Percentiles rank a stretch among this genome's conserved stretches.
Conservation (phyloP, 2,329 filamentous ascomycete genomes). For the Calonectria ilicicola region DNA sequence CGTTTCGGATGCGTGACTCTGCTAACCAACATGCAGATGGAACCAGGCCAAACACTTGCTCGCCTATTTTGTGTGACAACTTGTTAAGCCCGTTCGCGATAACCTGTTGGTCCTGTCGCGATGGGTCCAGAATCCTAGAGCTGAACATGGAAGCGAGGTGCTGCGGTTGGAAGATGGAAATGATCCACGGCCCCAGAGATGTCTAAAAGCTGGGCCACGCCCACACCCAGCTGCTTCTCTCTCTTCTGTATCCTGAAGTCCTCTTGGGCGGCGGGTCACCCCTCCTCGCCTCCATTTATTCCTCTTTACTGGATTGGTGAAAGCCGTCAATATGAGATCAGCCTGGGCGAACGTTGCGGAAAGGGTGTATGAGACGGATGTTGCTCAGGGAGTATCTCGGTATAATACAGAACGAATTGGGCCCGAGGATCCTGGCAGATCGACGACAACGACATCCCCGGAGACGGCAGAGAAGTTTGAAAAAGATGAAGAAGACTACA, state of each 20-base stretch:
- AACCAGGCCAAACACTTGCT: constrained; percentile 27
- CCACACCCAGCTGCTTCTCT: background rate
- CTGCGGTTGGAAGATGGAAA: background rate
- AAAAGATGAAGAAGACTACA: background rate
- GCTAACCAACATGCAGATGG: constrained; percentile 33
- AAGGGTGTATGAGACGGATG: constrained; percentile 9
- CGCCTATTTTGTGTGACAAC: constrained; percentile 16
- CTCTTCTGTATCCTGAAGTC: background rate
- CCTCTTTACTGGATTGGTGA: background rate
- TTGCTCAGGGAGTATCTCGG: background rate
- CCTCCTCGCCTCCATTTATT: background rate
- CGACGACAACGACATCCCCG: background rate
- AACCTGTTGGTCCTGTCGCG: constrained; percentile 24
- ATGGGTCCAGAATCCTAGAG: background rate
- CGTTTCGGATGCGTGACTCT: constrained; percentile 31
- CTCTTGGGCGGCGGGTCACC: background rate
- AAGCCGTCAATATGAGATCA: constrained; percentile 8
- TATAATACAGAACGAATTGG: constrained; percentile 1
- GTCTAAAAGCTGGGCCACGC: background rate
- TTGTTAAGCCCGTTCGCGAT: constrained; percentile 8
- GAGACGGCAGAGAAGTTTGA: constrained; percentile 12
- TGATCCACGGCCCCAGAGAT: background rate
- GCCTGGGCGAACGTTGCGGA: constrained; percentile 11
- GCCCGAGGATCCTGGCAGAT: background rate
- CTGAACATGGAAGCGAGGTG: background rate